A percentile compares a stretch with the other conserved stretches of the same genome.
Evolutionary conservation across 2,329 filamentous ascomycete genomes (phyloP).

Genomic region (Arachnomyces sp.): DNA sequence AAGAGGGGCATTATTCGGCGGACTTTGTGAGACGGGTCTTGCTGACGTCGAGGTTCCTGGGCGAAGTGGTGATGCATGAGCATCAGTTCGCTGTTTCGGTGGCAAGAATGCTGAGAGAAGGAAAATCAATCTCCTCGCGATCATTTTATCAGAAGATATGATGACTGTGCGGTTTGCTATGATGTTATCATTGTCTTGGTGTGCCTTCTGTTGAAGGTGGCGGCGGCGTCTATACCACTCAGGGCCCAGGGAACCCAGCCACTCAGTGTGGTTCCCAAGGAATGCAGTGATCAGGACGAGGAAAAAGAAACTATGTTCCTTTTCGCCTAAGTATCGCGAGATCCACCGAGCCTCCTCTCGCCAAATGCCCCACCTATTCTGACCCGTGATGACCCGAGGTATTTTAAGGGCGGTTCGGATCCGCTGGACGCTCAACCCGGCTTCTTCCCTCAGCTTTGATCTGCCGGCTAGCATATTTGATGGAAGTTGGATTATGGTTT

Average conservation of each 20-base stretch:
- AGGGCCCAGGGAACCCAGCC: slow-evolving; percentile 48
- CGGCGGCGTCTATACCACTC: slow-evolving; percentile 47
- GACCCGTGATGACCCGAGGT: slow-evolving; percentile 49
- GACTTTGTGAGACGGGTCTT: slow-evolving; percentile 45
- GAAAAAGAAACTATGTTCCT: slow-evolving; percentile 53
- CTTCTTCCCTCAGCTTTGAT: slow-evolving; percentile 40
- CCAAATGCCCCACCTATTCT: slow-evolving; percentile 53
- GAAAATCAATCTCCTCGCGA: slow-evolving; percentile 49
- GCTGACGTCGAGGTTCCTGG: slow-evolving; percentile 38
- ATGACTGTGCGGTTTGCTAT: slow-evolving; percentile 49
- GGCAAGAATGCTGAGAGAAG: slow-evolving; percentile 51
- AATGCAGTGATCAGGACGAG: slow-evolving; percentile 52
- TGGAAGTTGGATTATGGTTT: slow-evolving; percentile 42
- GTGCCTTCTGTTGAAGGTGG: slow-evolving; percentile 42
- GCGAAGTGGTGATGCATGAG: slow-evolving; percentile 29
- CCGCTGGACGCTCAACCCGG: slow-evolving; percentile 40
- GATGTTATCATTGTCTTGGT: slow-evolving; percentile 38
- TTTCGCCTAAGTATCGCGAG: slow-evolving; percentile 45
- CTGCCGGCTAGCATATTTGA: slow-evolving; percentile 39
- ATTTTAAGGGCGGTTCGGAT: slow-evolving; percentile 48
- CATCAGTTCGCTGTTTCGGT: slow-evolving; percentile 34
- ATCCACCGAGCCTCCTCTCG: slow-evolving; percentile 53
- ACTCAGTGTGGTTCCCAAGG: slow-evolving; percentile 52
- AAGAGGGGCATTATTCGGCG: slow-evolving; percentile 39
- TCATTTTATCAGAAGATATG: slow-evolving; percentile 51